Evolutionary conservation across 1,139 yeast genomes (phyloP), one percentile per base, ranked within the genome.

Genomic region (Komagataea norvegica): DNA sequence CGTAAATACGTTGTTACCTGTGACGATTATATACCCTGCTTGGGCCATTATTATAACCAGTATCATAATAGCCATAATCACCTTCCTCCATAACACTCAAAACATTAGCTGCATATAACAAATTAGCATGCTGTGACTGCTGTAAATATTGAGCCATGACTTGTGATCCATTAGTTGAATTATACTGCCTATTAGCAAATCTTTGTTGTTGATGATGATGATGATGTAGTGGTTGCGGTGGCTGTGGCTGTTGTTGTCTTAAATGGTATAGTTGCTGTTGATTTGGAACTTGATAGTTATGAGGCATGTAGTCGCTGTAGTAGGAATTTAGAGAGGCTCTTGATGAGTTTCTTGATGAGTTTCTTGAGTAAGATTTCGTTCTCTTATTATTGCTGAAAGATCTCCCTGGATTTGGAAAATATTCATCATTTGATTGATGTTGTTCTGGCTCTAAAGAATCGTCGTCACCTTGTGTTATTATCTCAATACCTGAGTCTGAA

Each of bases 71-170:
- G 8, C 36, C 44, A 25, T 48, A 48, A 30, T 45, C 52, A 26
- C 11, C 47, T 38, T 15, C 48, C 53, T 51, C 55, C 13, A 62
- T 60, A 1, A 65, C 65, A 36, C 68, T 69, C 24, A 73, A 53
- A 25, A 74, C 65, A 42, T 69, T 68, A 3, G 79, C 74, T 5
- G 79, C 79, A 54, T 77, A 79, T 48, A 75, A 59, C 54, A 74
- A 60, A 36, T 69, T 72, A 35, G 77, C 81, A 43, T 76, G 79
- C 52, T 79, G 88, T 8, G 81, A 66, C 54, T 77, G 81, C 11
- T 86, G 85, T 49, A 82, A 64, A 52, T 80, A 82, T 54, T 81
- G 88, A 0, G 86, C 82, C 84, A 82, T 78, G 7, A 81, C 85
- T 50, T 79, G 84, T 1, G 84, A 76, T 4, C 88, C 88, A 7